Percentiles rank a stretch among this genome's conserved stretches.
phyloP scores from a whole-genome alignment of 2,329 filamentous ascomycete genomes.

The Cadophora sp. region DNA sequence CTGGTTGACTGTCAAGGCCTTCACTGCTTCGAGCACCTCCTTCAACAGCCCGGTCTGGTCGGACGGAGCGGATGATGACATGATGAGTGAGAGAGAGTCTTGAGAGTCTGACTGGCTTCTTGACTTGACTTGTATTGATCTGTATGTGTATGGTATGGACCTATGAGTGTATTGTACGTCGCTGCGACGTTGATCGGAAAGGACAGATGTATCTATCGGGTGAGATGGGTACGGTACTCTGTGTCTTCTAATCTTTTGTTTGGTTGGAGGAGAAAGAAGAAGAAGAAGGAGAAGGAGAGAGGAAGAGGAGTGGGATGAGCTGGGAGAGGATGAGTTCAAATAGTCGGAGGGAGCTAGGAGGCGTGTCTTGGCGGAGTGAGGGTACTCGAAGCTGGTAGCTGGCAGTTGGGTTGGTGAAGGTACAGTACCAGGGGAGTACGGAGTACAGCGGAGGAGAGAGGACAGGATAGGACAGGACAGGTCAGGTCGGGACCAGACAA shows the following conservation, averaged over 20 bases:
- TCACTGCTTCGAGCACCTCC: constrained; percentile 62
- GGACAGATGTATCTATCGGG: neutral
- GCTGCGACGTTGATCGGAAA: neutral
- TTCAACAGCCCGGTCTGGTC: constrained; percentile 50
- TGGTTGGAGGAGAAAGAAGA: constrained; percentile 16
- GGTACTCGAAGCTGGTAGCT: neutral
- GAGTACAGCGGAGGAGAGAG: neutral
- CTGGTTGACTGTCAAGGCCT: constrained; percentile 62
- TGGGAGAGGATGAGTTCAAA: constrained; percentile 3
- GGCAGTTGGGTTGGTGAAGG: neutral
- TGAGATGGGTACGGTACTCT: neutral
- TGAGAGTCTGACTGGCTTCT: neutral
- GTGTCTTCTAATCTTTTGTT: constrained; percentile 14
- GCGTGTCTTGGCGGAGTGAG: neutral
- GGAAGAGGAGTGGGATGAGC: constrained; percentile 10
- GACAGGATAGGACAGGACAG: too few species aligned
- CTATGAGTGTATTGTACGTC: neutral
- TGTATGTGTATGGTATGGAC: neutral
- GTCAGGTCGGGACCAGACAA: too few species aligned
- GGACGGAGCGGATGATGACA: constrained; percentile 37
- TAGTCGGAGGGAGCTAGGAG: neutral
- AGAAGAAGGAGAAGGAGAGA: constrained; percentile 4
- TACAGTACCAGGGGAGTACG: constrained; percentile 1
- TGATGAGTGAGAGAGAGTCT: constrained; percentile 18
- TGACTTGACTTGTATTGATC: neutral